Evolutionary conservation across 345 rosid genomes (phyloP).

Genomic region (Firmiana major): DNA sequence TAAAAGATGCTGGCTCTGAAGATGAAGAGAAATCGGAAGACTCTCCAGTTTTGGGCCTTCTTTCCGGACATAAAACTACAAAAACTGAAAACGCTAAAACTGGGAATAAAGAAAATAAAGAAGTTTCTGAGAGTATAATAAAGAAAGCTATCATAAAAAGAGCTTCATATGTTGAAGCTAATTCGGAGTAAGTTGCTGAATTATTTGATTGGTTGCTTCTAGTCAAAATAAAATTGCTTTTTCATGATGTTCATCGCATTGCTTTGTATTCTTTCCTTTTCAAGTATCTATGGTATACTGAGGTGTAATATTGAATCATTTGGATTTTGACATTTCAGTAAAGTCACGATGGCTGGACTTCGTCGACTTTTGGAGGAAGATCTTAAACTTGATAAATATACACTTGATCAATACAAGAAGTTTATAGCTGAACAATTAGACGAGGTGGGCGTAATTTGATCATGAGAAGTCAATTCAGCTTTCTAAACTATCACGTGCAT

Average conservation of each 20-base stretch:
- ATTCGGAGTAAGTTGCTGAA: conserved; percentile 57
- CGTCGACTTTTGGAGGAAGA: conserved; percentile 87
- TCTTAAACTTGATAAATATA: conserved; percentile 54
- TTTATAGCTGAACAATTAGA: conserved; percentile 61
- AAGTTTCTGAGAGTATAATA: conserved; percentile 44
- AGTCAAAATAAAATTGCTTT: neutral
- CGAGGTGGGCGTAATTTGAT: conserved; percentile 36
- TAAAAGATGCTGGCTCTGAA: conserved; percentile 40
- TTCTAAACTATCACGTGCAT: neutral
- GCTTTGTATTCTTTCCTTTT: neutral
- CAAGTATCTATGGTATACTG: neutral
- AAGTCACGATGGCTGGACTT: conserved; percentile 70
- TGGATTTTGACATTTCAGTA: conserved; percentile 31
- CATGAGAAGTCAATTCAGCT: conserved; percentile 9
- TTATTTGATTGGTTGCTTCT: conserved; percentile 1
- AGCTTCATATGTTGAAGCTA: conserved; percentile 56
- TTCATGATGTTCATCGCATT: neutral
- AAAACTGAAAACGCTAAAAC: conserved; percentile 35
- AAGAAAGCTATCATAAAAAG: conserved; percentile 56
- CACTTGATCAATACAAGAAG: conserved; percentile 70
- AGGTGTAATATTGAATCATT: neutral
- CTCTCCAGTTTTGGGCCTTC: conserved; percentile 71
- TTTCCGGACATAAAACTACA: conserved; percentile 35
- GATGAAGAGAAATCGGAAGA: conserved; percentile 62
- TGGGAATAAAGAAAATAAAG: conserved; percentile 32